Percentiles rank a stretch among this genome's conserved stretches.
Evolutionary conservation across 495 filamentous ascomycete species (phyloP).

Genomic region (Margaritispora aquatica): DNA sequence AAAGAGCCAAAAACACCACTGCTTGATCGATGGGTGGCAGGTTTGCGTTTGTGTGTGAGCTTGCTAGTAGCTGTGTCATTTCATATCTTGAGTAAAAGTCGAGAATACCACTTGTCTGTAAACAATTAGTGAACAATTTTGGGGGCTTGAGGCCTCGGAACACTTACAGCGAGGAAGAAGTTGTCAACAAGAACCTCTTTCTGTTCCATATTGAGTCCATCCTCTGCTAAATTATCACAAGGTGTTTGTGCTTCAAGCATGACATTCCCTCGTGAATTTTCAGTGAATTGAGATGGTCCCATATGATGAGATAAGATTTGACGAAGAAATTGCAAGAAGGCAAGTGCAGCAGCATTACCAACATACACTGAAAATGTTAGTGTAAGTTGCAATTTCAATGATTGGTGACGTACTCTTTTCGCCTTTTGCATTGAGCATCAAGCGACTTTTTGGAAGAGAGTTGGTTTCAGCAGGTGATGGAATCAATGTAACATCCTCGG

Average conservation of each 20-base stretch:
- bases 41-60: not conserved
- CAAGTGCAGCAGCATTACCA: not conserved
- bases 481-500: not conserved
- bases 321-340: not conserved
- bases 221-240: not conserved
- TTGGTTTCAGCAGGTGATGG: not conserved
- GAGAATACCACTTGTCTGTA: not conserved
- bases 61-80: not conserved
- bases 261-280: not conserved
- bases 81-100: not conserved
- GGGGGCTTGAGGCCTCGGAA: not conserved
- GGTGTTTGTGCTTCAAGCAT: constrained; percentile 1
- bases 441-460: not conserved
- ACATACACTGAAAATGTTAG: not conserved
- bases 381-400: not conserved
- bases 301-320: not conserved
- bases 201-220: not conserved
- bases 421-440: not conserved
- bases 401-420: not conserved
- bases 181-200: not conserved
- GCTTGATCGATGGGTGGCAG: not conserved
- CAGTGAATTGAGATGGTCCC: not conserved
- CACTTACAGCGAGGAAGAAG: not conserved
- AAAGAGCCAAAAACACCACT: not conserved
- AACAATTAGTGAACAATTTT: not conserved